Evolutionary conservation across 768 basidiomycete species (phyloP).

Genomic region (Hemileccinum impolitum): DNA sequence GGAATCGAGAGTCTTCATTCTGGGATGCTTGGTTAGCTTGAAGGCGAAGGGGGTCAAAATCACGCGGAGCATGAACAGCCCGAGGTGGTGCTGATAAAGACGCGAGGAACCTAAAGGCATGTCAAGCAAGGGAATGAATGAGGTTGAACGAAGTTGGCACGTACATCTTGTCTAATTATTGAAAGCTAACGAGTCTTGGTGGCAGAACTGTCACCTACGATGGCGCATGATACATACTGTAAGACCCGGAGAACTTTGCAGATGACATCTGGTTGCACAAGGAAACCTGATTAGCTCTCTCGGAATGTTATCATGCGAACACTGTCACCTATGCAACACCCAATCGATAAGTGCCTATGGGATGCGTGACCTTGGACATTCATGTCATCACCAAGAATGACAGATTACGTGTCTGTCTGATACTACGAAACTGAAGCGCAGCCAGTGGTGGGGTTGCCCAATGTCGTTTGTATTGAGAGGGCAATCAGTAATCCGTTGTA

Average conservation of each 20-base stretch:
- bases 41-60: background rate
- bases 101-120: background rate
- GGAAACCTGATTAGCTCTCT: background rate
- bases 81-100: background rate
- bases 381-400: too few species aligned
- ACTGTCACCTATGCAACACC: too few species aligned
- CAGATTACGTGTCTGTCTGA: too few species aligned
- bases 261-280: background rate
- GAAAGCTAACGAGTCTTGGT: background rate
- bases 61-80: background rate
- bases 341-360: too few species aligned
- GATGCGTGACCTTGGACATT: too few species aligned
- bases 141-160: background rate
- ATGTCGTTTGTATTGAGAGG: too few species aligned
- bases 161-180: too few species aligned
- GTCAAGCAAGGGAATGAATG: background rate
- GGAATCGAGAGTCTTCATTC: conserved; percentile 4
- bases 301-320: background rate
- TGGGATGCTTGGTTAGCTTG: conserved; percentile 38
- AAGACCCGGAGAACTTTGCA: too few species aligned
- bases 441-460: too few species aligned
- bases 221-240: too few species aligned
- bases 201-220: too few species aligned
- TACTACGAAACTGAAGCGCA: background rate
- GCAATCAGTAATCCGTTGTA: too few species aligned